Percentiles rank a stretch among this genome's conserved stretches.
Conservation (phyloP, 2,329 filamentous ascomycete genomes). For the Alternaria triticina region DNA sequence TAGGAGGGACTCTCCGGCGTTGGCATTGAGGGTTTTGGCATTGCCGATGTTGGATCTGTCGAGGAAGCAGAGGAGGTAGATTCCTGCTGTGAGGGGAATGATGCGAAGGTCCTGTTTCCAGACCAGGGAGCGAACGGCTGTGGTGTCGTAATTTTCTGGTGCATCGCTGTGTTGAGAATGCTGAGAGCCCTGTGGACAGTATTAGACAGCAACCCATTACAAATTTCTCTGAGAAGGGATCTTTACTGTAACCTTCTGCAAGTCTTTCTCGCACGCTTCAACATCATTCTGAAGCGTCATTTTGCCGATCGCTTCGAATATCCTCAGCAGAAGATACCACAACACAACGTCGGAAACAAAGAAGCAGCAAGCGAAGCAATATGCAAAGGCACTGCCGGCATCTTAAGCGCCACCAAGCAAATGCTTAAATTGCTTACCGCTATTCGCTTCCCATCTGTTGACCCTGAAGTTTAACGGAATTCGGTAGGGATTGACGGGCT, state of each 20-base stretch:
- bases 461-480: neutral
- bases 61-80: slow-evolving; percentile 69
- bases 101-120: slow-evolving; percentile 63
- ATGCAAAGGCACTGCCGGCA: neutral
- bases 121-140: neutral
- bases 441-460: neutral
- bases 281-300: neutral
- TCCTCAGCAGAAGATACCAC: no score
- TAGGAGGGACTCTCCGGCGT: slow-evolving; percentile 67
- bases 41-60: slow-evolving; percentile 69
- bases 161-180: neutral
- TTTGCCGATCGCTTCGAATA: neutral
- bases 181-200: neutral
- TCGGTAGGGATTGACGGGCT: neutral
- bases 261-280: neutral
- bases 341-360: neutral
- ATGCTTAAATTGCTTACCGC: slow-evolving; percentile 3
- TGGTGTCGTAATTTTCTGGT: neutral
- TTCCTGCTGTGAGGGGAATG: slow-evolving; percentile 66
- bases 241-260: neutral
- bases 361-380: neutral
- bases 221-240: no score
- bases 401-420: slow-evolving; percentile 6
- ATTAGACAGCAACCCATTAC: neutral
- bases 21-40: slow-evolving; percentile 66